Conservation (phyloP, 1,284 basidiomycete genomes). For the Naganishia liquefaciens region DNA sequence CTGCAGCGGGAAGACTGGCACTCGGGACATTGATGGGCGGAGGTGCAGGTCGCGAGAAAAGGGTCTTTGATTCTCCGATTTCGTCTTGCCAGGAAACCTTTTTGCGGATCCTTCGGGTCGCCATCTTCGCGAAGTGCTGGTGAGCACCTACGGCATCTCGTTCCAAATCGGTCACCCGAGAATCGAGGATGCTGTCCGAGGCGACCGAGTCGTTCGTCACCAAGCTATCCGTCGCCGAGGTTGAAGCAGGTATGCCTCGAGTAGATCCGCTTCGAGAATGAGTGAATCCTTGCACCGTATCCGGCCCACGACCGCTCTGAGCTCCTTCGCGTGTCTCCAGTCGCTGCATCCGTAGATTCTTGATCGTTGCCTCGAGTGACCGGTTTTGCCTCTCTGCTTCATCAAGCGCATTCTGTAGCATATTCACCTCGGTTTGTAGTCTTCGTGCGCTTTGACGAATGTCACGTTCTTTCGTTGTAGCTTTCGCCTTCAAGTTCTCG, state of each 20-base stretch:
- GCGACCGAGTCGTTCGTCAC: background rate
- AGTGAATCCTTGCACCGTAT: background rate
- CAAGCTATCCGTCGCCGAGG: conserved; percentile 11
- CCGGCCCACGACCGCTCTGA: background rate
- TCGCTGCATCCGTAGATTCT: background rate
- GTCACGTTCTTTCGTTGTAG: conserved; percentile 5
- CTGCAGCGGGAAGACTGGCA: background rate
- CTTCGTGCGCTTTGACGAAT: conserved; percentile 8
- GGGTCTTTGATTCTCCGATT: background rate
- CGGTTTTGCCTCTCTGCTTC: conserved; percentile 27
- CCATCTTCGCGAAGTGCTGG: background rate
- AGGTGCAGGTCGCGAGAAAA: background rate
- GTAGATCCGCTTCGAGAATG: background rate
- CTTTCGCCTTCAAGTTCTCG: conserved; percentile 10
- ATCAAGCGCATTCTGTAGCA: conserved; percentile 11
- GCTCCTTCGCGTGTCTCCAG: conserved; percentile 1
- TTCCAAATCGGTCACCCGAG: background rate
- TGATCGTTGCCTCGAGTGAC: conserved; percentile 9
- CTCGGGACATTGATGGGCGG: background rate
- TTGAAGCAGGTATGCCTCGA: background rate
- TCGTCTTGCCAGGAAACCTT: conserved; percentile 24
- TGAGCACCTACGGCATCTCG: background rate
- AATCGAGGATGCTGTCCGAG: too few relatives aligned
- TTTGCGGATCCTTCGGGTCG: conserved; percentile 9
- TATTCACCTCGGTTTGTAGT: conserved; percentile 16